Evolutionary conservation across 179 eudicot species (phyloP), one percentile per base, ranked within the genome.

Genomic region (Carnegiea gigantea): DNA sequence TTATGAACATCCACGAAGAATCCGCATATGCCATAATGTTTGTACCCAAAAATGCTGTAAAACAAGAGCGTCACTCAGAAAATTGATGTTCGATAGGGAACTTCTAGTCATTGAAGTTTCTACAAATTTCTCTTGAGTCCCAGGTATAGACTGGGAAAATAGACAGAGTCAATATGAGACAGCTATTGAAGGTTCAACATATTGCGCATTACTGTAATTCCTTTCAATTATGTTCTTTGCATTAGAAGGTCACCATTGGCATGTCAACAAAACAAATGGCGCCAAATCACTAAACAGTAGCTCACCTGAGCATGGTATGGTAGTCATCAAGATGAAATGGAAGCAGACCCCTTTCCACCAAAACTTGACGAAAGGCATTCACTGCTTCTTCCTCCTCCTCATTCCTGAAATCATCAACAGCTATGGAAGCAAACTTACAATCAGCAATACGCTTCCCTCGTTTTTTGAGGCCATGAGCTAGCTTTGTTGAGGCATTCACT

Each of bases 331-430:
- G 93, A 77, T 83, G 91, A 77, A 85, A 75, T 12, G 93, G 97
- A 79, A 96, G 95, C 86, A 94, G 72, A 84, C 89, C 92, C 82
- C 89, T 89, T 28, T 87, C 95, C 67, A 94, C 89, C 92, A 96
- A 81, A 46, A 81, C 84, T 87, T 83, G 90, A 0, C 96, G 94
- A 78, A 94, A 88, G 1, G 87, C 87, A 83, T 92, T 88, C 24
- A 96, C 97, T 0, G 90, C 92, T 68, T 85, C 94, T 79, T 90
- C 97, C 86, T 96, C 99, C 84, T 89, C 90, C 82, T 92, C 96
- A 78, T 94, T 94, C 78, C 92, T 88, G 77, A 90, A 83, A 84
- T 94, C 99, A 49, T 89, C 91, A 38, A 88, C 82, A 0, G 93
- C 88, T 54, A 96, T 88, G 0, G 98, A 87, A 0, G 93, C 92